Evolutionary conservation across 2,329 filamentous ascomycete species (phyloP), one percentile per base, ranked within the genome.

Genomic region (Davidsoniella virescens): DNA sequence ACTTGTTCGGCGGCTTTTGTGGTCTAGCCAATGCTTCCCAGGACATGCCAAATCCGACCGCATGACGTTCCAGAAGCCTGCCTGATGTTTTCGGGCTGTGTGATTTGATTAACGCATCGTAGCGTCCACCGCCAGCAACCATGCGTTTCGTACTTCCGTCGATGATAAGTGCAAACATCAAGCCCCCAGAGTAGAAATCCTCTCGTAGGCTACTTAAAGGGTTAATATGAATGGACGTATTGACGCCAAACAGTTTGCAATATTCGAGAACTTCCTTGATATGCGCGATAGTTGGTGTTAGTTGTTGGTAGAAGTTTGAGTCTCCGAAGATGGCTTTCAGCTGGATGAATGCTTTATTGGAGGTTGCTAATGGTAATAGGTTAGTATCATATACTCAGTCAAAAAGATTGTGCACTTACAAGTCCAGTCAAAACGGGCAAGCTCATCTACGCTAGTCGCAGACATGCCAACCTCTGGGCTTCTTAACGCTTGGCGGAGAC

Each of bases 111-210:
- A 98, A 68, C 44, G 79, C 78, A 62, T 98, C 93, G 61, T 98
- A 98, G 45, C 92, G 78, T 2, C 92, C 92, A 47, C 93, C 92
- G 29, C 88, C 92, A 5, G 90, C 92, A 59, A 96, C 87, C 0
- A 96, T 85, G 57, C 92, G 83, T 57, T 76, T 80, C 54, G 82
- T 76, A 61, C 87, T 93, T 54, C 76, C 80, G 61, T 96, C 90
- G 55, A 88, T 87, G 2, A 95, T 67, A 59, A 87, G 95, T 54
- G 93, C 85, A 61, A 98, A 96, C 41, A 96, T 70, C 25, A 96
- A 71, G 6, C 88, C 88, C 1, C 84, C 83, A 16, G 76, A 70
- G 63, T 92, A 98, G 61, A 96, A 95, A 51, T 82, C 84, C 60
- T 95, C 88, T 59, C 94, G 94, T 59, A 93, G 76, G 62, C 85